Conservation (phyloP, 179 eudicot species). For the Vitellaria paradoxa region DNA sequence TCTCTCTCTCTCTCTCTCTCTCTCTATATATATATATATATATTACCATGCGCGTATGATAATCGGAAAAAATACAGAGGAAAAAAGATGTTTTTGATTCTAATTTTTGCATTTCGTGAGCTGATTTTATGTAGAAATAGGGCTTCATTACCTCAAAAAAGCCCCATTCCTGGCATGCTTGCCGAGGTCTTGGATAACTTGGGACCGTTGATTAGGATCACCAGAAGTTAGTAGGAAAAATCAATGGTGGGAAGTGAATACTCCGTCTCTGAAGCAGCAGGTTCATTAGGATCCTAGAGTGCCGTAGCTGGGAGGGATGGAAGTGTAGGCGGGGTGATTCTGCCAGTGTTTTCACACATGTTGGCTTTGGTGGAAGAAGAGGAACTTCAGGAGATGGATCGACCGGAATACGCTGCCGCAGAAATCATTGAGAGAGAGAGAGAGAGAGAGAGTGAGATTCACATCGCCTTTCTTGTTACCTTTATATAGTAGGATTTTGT, state of each 20-base stretch:
- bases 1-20: no score
- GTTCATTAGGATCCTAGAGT: constrained; percentile 16
- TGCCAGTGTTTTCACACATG: constrained; percentile 14
- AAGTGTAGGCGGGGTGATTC: constrained; percentile 31
- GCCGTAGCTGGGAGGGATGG: constrained; percentile 40
- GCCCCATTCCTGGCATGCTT: constrained; percentile 67
- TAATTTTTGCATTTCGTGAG: no score
- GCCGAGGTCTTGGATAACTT: constrained; percentile 38
- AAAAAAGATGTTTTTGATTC: neutral
- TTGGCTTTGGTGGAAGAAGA: neutral
- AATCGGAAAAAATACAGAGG: neutral
- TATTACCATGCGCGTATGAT: neutral
- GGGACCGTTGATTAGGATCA: constrained; percentile 33
- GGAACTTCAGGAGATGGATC: neutral
- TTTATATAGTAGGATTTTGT: no score
- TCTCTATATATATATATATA: no score
- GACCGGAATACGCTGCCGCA: neutral
- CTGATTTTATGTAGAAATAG: neutral
- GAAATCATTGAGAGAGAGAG: no score
- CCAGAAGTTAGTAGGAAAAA: constrained; percentile 44
- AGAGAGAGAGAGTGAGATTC: no score
- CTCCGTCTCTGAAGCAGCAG: constrained; percentile 18
- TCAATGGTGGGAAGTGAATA: constrained; percentile 48
- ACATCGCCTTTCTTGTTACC: no score
- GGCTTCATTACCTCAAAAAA: constrained; percentile 26